These are phyloP conservation scores for Backusella australiensis DNA, from an alignment of 192 early-diverging fungal species.

Conservation along the genomic window DNA sequence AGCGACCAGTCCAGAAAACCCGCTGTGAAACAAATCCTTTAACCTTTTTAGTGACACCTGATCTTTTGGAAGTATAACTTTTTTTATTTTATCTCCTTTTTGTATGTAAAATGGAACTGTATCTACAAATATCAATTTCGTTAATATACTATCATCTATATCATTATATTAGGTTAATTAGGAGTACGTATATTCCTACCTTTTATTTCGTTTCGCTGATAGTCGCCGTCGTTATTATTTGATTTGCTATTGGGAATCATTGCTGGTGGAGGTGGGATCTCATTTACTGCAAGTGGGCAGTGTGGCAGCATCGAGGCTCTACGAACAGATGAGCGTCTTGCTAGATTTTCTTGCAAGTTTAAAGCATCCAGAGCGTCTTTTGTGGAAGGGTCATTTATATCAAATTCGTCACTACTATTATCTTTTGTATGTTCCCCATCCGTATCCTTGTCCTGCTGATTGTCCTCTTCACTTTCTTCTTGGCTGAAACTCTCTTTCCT, in stretches of 20 bases:
- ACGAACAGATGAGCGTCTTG: constrained; percentile 28
- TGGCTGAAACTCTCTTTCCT: background rate
- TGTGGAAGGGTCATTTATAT: constrained; percentile 25
- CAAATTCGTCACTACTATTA: constrained; percentile 12
- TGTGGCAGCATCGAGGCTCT: background rate
- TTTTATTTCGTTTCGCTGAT: background rate
- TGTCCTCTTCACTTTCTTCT: background rate
- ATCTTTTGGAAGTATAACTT: constrained; percentile 41
- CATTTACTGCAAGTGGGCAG: background rate
- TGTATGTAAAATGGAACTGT: constrained; percentile 48
- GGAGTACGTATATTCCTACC: background rate
- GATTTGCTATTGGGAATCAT: background rate
- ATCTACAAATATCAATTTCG: background rate
- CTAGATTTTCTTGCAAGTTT: constrained; percentile 27
- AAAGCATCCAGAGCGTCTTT: constrained; percentile 25
- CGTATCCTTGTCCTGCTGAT: background rate
- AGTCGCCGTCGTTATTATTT: background rate
- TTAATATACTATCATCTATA: background rate
- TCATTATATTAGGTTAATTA: background rate
- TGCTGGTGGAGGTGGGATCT: background rate
- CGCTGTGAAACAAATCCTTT: constrained; percentile 63
- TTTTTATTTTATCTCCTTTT: constrained; percentile 56
- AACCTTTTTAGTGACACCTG: constrained; percentile 44
- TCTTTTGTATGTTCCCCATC: background rate
- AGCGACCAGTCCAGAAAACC: constrained; percentile 54